phyloP scores from a whole-genome alignment of 345 rosid species.

The Citrus reticulata region DNA sequence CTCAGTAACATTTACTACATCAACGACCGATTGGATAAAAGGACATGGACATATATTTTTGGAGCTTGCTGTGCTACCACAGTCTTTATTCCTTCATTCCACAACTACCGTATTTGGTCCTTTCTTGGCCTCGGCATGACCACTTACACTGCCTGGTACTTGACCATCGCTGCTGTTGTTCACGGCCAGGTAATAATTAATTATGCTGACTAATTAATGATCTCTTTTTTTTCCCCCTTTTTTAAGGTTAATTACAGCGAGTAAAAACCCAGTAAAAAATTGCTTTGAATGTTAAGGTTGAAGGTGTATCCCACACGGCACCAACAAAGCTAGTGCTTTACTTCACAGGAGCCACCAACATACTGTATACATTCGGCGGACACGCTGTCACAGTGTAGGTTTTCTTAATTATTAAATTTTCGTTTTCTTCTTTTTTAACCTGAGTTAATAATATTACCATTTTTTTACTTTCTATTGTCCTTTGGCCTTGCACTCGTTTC shows the following conservation, averaged over 20 bases:
- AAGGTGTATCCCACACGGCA: conserved; percentile 68
- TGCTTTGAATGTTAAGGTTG: conserved; percentile 30
- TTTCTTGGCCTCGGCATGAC: conserved; percentile 98
- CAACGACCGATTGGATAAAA: conserved; percentile 90
- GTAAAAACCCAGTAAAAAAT: not conserved
- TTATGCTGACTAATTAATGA: not conserved
- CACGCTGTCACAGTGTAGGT: conserved; percentile 99
- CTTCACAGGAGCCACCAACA: conserved; percentile 99
- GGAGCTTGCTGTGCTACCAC: conserved; percentile 99
- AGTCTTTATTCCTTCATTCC: conserved; percentile 95
- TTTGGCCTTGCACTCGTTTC: conserved; percentile 26
- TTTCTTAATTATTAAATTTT: not conserved
- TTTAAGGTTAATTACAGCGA: not conserved
- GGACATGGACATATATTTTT: conserved; percentile 98
- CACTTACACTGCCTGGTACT: conserved; percentile 99
- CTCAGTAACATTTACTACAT: conserved; percentile 95
- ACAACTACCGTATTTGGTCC: conserved; percentile 98
- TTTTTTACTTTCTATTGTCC: no score
- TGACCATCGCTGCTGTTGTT: conserved; percentile 68
- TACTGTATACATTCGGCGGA: conserved; percentile 95
- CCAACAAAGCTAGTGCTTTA: conserved; percentile 83
- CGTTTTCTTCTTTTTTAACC: not conserved
- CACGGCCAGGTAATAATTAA: conserved; percentile 78
- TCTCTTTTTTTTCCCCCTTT: not conserved
- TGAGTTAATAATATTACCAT: not conserved